Evolutionary conservation across 2,329 filamentous ascomycete species (phyloP).

Genomic region (Akanthomyces uredinophilus): DNA sequence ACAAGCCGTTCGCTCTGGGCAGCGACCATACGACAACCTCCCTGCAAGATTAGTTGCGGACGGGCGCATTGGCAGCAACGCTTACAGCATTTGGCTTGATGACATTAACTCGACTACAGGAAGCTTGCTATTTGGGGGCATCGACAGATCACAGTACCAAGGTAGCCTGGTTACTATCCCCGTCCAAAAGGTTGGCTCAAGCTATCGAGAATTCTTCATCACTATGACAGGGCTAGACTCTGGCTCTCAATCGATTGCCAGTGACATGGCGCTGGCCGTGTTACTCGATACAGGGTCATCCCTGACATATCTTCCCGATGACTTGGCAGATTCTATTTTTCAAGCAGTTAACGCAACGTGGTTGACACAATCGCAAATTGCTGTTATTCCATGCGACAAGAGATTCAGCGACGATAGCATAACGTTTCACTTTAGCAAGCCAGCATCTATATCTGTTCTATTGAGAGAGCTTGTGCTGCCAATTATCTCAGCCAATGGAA

Average conservation of each 20-base stretch:
- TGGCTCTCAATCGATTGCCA: conserved; percentile 37
- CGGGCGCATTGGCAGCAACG: conserved; percentile 58
- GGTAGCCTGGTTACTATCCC: conserved; percentile 63
- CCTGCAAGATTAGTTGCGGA: conserved; percentile 58
- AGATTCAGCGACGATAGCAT: conserved; percentile 36
- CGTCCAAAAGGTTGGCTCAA: conserved; percentile 49
- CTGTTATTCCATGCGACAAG: conserved; percentile 58
- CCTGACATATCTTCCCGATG: conserved; percentile 60
- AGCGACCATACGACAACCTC: conserved; percentile 60
- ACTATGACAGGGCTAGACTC: conserved; percentile 57
- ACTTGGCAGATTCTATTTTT: conserved; percentile 50
- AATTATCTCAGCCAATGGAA: conserved; percentile 41
- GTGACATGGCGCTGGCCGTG: conserved; percentile 52
- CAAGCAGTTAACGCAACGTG: conserved; percentile 55
- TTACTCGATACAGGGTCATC: conserved; percentile 68
- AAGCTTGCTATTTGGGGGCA: conserved; percentile 68
- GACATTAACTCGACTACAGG: conserved; percentile 62
- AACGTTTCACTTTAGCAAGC: conserved; percentile 49
- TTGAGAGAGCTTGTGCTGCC: conserved; percentile 57
- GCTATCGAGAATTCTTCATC: conserved; percentile 61
- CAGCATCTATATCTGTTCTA: conserved; percentile 46
- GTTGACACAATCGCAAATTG: conserved; percentile 44
- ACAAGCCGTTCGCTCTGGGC: conserved; percentile 53
- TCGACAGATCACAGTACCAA: conserved; percentile 61
- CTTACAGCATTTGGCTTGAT: conserved; percentile 73